Base-by-base conservation (phyloP, 169 alveolate species). In the Plasmodium reichenowi region DNA sequence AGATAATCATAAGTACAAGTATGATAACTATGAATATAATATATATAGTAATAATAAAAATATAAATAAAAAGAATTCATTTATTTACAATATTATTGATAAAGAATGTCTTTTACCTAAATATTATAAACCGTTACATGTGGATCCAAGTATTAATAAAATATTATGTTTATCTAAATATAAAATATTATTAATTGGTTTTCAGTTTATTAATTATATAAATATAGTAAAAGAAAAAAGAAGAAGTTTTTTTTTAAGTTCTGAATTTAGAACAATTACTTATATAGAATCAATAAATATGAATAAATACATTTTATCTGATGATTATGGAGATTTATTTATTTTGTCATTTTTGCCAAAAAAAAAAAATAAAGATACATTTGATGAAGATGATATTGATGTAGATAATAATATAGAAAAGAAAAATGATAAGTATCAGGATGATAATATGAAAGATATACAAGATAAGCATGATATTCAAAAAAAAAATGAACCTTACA, bases 261-360 rank as follows among this genome's bases (percentile, higher is more conserved):
- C 92, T 15, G 87, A 85, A 38, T 71, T 85, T 32, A 85, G 92
- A 58, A 72, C 92, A 9, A 85, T 85, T 38, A 43, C 87, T 45
- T 85, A 86, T 47, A 62, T 85, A n/a, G 92, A 85, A 71, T 7
- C 47, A 0, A n/a, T 85, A 3, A 38, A 29, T 15, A 24, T 15
- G 9, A 68, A 72, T 17, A 85, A 71, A 71, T 85, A 32, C 20
- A 85, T 85, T 50, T 32, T 85, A 13, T 71, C 87, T 12, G 92
- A 85, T 63, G 92, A 85, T 71, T 85, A 85, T 85, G 92, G 92
- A 0, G 92, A 85, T 5, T 56, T 85, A 5, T 85, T 71, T 63
- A 71, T 85, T 15, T 66, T 85, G 5, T 43, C 92, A 0, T 85
- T 85, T 26, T 10, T 72, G 10, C 72, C 17, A 2, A 72, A 22